phyloP scores from a whole-genome alignment of 2,329 filamentous ascomycete species.

The Tricladium varicosporioides region DNA sequence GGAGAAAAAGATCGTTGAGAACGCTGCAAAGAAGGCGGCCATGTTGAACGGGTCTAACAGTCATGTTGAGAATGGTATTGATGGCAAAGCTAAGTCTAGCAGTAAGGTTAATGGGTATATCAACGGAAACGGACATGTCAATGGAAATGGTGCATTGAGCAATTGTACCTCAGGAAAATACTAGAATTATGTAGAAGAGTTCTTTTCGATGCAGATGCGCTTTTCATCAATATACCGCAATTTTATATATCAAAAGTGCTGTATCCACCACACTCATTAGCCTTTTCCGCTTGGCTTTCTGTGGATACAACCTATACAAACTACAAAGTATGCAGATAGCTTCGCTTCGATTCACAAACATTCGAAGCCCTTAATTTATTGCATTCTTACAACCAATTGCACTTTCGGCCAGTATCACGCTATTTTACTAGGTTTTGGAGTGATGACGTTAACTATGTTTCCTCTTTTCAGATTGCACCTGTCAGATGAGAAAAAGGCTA shows the following conservation, averaged over 20 bases:
- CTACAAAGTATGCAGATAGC: no score
- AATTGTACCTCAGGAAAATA: not conserved
- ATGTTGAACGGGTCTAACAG: conserved; percentile 24
- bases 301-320: no score
- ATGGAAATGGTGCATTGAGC: conserved; percentile 10
- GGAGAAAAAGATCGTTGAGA: conserved; percentile 27
- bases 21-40: conserved; percentile 25
- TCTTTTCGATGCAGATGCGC: not conserved
- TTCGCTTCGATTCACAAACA: no score
- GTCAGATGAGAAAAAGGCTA: no score
- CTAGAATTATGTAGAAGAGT: not conserved
- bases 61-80: conserved; percentile 9
- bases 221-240: not conserved
- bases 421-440: no score
- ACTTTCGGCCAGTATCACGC: no score
- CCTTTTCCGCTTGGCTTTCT: no score
- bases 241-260: not conserved
- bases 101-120: not conserved
- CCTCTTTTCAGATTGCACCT: no score
- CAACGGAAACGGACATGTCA: conserved; percentile 11
- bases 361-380: no score
- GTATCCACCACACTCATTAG: no score
- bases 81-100: conserved; percentile 2
- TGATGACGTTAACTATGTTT: no score
- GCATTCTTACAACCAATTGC: no score